Evolutionary conservation across 257 asterid species (phyloP).

Genomic region (Nicotiana obtusifolia): DNA sequence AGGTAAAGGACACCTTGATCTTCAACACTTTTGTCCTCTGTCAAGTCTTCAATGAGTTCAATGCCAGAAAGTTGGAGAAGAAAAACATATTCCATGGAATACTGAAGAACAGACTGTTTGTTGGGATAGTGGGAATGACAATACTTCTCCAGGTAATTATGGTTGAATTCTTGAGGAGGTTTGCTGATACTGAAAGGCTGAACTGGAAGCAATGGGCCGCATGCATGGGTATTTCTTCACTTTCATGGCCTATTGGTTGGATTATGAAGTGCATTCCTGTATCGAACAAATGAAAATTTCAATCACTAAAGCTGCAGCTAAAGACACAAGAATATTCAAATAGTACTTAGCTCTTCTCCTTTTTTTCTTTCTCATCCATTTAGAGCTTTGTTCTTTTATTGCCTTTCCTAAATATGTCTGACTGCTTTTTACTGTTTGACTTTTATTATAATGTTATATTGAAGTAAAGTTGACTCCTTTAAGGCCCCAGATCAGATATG

Average conservation of each 20-base stretch:
- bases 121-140: conserved; percentile 52
- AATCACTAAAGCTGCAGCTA: background rate
- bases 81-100: conserved; percentile 55
- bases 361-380: background rate
- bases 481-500: background rate
- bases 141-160: conserved; percentile 46
- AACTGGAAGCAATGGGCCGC: conserved; percentile 54
- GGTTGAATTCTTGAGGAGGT: conserved; percentile 60
- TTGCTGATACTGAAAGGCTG: conserved; percentile 57
- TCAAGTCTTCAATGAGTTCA: conserved; percentile 58
- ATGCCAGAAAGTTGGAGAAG: conserved; percentile 51
- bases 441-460: no score
- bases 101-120: conserved; percentile 38
- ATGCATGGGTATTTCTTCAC: conserved; percentile 44
- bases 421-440: background rate
- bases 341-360: background rate
- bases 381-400: background rate
- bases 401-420: background rate
- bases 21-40: conserved; percentile 55
- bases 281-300: conserved; percentile 16
- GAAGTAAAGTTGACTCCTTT: background rate
- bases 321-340: background rate
- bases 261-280: conserved; percentile 40
- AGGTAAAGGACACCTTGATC: conserved; percentile 40
- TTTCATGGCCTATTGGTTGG: conserved; percentile 53